These are phyloP conservation scores for Drosera spatulata DNA, from an alignment of 179 eudicot genomes.

Conservation along the genomic window DNA sequence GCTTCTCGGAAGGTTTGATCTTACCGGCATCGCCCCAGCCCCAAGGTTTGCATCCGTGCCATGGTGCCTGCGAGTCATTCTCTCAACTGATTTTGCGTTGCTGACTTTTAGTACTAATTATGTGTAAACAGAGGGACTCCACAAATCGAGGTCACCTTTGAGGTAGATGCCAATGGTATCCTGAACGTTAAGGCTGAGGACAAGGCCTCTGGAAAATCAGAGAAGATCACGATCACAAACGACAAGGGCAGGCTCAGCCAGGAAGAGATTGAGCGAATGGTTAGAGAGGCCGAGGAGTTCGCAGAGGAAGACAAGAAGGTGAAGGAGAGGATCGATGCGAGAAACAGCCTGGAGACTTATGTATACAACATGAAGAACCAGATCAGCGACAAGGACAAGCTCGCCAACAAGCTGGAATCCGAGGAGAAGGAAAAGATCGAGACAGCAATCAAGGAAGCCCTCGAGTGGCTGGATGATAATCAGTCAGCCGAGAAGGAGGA, in stretches of 20 bases:
- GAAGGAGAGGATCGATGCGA: slow-evolving; percentile 42
- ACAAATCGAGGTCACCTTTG: slow-evolving; percentile 14
- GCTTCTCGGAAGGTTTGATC: slow-evolving; percentile 58
- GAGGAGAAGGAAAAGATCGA: slow-evolving; percentile 51
- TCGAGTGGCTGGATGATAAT: slow-evolving; percentile 36
- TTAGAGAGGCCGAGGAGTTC: slow-evolving; percentile 27
- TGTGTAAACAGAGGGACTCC: slow-evolving; percentile 59
- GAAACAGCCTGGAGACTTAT: no score
- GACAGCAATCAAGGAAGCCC: slow-evolving; percentile 30
- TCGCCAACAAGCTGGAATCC: slow-evolving; percentile 45
- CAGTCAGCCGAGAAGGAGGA: slow-evolving; percentile 26
- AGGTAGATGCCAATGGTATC: slow-evolving; percentile 63
- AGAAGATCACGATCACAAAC: slow-evolving; percentile 64
- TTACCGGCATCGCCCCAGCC: slow-evolving; percentile 55
- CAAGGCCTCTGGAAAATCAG: slow-evolving; percentile 59
- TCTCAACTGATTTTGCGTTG: neutral
- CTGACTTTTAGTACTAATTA: neutral
- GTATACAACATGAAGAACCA: no score
- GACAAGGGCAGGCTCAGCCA: slow-evolving; percentile 4
- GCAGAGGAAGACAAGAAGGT: slow-evolving; percentile 65
- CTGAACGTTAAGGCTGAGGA: slow-evolving; percentile 65
- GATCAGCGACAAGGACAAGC: slow-evolving; percentile 37
- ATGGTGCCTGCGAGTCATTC: no score
- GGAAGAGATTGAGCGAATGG: no score
- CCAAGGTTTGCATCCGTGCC: slow-evolving; percentile 29